A percentile compares a stretch with the other conserved stretches of the same genome.
These are phyloP conservation scores for Chaetoceros muelleri DNA, from an alignment of 108 stramenopile genomes.

Conservation along the genomic window DNA sequence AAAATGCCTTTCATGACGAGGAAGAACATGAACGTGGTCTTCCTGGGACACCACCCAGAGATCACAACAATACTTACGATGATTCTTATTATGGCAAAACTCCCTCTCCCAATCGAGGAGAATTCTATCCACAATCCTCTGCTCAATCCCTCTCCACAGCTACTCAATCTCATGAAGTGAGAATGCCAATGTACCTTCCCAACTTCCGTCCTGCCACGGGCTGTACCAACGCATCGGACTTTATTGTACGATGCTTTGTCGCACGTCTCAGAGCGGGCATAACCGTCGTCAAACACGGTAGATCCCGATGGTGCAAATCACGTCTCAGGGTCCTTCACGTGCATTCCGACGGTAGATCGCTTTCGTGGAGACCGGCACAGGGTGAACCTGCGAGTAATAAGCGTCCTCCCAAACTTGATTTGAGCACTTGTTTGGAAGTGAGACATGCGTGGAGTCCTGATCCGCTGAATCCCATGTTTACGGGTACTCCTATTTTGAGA, in stretches of 20 bases:
- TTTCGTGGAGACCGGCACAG: slow-evolving; percentile 79
- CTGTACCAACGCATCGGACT: slow-evolving; percentile 87
- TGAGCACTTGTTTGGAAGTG: slow-evolving; percentile 72
- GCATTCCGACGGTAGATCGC: slow-evolving; percentile 72
- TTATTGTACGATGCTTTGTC: slow-evolving; percentile 87
- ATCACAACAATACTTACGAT: no score
- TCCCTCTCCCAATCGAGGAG: no score
- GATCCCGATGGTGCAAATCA: slow-evolving; percentile 82
- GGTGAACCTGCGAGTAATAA: slow-evolving; percentile 68
- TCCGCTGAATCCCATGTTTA: slow-evolving; percentile 84
- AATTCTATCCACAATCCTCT: neutral
- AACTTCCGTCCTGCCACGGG: slow-evolving; percentile 87
- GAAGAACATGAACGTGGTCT: no score
- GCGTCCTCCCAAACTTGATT: slow-evolving; percentile 75
- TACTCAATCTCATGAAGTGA: slow-evolving; percentile 79
- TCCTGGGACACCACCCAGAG: no score
- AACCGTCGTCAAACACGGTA: slow-evolving; percentile 83
- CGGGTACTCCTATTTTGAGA: slow-evolving; percentile 75
- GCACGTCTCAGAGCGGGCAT: slow-evolving; percentile 73
- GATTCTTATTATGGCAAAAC: no score
- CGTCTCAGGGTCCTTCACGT: slow-evolving; percentile 77
- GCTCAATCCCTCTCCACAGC: slow-evolving; percentile 68
- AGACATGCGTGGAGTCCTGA: slow-evolving; percentile 87
- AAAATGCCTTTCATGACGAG: neutral
- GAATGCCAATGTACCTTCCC: slow-evolving; percentile 80